Percentiles rank a stretch among this genome's conserved stretches.
Evolutionary conservation across 805 yeast species (phyloP).

Genomic region (Yueomyces sp.): DNA sequence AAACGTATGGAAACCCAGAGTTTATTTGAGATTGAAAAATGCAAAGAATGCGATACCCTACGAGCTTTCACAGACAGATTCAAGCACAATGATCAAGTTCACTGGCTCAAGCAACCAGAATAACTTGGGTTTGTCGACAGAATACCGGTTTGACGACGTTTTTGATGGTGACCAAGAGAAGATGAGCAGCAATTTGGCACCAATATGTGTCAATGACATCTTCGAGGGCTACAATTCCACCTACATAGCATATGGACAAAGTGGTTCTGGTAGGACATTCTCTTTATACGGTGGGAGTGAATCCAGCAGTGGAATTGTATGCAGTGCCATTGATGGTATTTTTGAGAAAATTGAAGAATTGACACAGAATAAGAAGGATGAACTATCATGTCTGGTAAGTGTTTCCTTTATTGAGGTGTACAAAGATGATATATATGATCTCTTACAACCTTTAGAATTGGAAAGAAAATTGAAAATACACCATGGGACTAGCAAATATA

Average conservation of each 20-base stretch:
- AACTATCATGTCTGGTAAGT: constrained; percentile 48
- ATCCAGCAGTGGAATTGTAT: constrained; percentile 8
- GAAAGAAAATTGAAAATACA: constrained; percentile 25
- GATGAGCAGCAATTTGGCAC: neutral
- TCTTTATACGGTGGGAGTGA: constrained; percentile 52
- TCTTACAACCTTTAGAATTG: constrained; percentile 31
- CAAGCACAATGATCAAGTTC: neutral
- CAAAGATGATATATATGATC: constrained; percentile 63
- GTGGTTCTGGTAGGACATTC: constrained; percentile 65
- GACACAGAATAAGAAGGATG: constrained; percentile 5
- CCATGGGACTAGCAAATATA: constrained; percentile 12
- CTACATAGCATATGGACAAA: constrained; percentile 67
- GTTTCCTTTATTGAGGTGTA: constrained; percentile 73
- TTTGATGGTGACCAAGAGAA: neutral
- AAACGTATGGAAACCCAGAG: neutral
- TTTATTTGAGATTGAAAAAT: neutral
- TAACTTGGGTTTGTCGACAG: neutral
- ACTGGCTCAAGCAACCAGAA: neutral
- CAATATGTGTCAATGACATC: constrained; percentile 3
- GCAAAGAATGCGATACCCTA: neutral
- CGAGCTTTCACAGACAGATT: neutral
- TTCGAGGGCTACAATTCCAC: constrained; percentile 63
- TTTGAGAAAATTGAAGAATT: neutral
- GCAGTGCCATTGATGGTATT: neutral
- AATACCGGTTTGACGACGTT: neutral